Percentiles rank a stretch among this genome's conserved stretches.
Evolutionary conservation across 495 filamentous ascomycete genomes (phyloP).

Genomic region (Podospora didyma): DNA sequence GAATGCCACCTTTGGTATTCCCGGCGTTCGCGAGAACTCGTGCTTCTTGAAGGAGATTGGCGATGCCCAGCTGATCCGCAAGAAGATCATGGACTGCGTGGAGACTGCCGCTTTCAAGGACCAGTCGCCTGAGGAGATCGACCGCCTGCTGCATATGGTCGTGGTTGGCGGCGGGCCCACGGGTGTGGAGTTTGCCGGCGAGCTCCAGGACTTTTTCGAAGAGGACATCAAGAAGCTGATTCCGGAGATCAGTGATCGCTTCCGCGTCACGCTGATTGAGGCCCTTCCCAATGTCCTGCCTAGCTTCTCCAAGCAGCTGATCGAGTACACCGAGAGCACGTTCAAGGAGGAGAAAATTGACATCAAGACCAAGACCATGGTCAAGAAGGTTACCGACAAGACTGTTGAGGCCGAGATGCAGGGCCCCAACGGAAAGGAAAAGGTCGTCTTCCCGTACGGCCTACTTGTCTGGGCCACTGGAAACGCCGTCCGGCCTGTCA

Average conservation of each 20-base stretch:
- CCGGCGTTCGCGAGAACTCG: constrained; percentile 88
- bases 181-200: constrained; percentile 96
- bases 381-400: constrained; percentile 95
- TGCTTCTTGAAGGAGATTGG: constrained; percentile 98
- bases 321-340: constrained; percentile 97
- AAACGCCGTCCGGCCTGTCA: constrained; percentile 83
- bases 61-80: constrained; percentile 93
- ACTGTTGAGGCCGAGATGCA: constrained; percentile 87
- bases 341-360: constrained; percentile 98
- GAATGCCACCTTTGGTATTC: constrained; percentile 98
- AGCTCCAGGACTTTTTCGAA: constrained; percentile 98
- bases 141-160: constrained; percentile 97
- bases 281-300: constrained; percentile 97
- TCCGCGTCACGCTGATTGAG: constrained; percentile 96
- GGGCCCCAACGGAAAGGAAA: constrained; percentile 74
- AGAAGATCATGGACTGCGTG: constrained; percentile 98
- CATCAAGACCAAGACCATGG: constrained; percentile 97
- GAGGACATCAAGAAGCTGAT: constrained; percentile 97
- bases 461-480: constrained; percentile 98
- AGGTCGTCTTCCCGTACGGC: constrained; percentile 85
- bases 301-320: constrained; percentile 98
- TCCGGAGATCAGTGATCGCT: constrained; percentile 87
- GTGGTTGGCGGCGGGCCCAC: constrained; percentile 97
- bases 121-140: constrained; percentile 81
- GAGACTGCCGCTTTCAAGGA: constrained; percentile 99